These are phyloP conservation scores for Tephrocybe sp. DNA, from an alignment of 768 basidiomycete species.

Conservation along the genomic window DNA sequence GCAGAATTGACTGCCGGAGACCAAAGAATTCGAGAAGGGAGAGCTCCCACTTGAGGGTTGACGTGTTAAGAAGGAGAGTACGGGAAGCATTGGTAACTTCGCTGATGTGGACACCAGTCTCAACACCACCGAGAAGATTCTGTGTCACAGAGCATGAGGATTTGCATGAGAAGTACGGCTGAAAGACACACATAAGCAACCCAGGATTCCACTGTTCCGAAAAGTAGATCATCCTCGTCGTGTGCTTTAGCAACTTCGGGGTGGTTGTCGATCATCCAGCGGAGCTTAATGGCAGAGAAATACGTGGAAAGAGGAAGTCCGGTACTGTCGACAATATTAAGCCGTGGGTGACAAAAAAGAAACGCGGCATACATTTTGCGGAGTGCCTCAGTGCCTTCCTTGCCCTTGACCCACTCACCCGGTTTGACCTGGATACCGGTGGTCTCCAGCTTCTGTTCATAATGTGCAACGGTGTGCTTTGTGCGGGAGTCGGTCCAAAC, in stretches of 20 bases:
- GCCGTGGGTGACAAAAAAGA: not conserved
- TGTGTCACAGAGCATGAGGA: constrained; percentile 26
- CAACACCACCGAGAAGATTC: constrained; percentile 82
- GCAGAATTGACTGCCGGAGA: constrained; percentile 74
- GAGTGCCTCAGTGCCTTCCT: constrained; percentile 64
- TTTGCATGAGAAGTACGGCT: constrained; percentile 4
- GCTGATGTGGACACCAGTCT: constrained; percentile 74
- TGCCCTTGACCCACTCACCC: constrained; percentile 69
- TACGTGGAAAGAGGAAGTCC: constrained; percentile 96
- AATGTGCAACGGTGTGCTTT: constrained; percentile 80
- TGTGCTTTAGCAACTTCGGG: constrained; percentile 76
- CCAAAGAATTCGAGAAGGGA: constrained; percentile 86
- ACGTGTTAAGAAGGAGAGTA: constrained; percentile 86
- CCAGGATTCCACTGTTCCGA: constrained; percentile 98
- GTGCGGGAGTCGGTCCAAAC: constrained; percentile 98
- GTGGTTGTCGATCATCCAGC: constrained; percentile 95
- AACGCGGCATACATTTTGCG: constrained; percentile 57
- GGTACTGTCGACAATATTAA: constrained; percentile 54
- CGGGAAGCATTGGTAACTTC: constrained; percentile 97
- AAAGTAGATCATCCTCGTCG: constrained; percentile 75
- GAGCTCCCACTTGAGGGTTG: constrained; percentile 80
- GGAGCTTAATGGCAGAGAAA: constrained; percentile 94
- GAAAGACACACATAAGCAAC: constrained; percentile 69
- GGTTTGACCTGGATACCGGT: constrained; percentile 71
- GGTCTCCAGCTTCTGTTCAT: constrained; percentile 67